A percentile compares a stretch with the other conserved stretches of the same genome.
Evolutionary conservation across 1,139 yeast species (phyloP).

Genomic region (Taphrina flavorubra): DNA sequence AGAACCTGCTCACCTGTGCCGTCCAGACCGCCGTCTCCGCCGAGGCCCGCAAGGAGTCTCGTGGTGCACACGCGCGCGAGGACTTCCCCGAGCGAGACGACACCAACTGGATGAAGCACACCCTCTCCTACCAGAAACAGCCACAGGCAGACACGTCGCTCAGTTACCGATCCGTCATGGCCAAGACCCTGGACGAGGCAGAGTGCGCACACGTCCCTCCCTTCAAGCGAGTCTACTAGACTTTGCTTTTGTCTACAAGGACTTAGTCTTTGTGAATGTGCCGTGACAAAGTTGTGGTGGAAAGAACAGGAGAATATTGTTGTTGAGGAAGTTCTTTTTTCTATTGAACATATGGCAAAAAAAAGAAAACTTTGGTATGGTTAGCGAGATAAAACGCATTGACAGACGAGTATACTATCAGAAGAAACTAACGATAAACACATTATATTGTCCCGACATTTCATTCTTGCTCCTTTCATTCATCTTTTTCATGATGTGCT

Average conservation of each 20-base stretch:
- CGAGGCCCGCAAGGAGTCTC: conserved; percentile 92
- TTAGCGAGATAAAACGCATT: background rate
- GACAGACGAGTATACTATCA: conserved; percentile 2
- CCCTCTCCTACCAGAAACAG: conserved; percentile 84
- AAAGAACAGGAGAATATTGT: background rate
- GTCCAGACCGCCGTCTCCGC: conserved; percentile 95
- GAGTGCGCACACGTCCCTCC: conserved; percentile 75
- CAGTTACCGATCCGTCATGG: conserved; percentile 85
- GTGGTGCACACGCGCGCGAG: conserved; percentile 99
- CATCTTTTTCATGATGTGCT: too few relatives aligned
- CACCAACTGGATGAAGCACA: conserved; percentile 96
- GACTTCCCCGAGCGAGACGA: conserved; percentile 97
- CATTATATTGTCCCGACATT: too few relatives aligned
- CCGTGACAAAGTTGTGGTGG: too few relatives aligned
- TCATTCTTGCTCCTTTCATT: too few relatives aligned
- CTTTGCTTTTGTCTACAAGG: background rate
- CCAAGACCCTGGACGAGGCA: conserved; percentile 80
- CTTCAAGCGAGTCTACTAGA: conserved; percentile 44
- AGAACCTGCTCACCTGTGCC: conserved; percentile 96
- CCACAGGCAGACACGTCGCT: conserved; percentile 75
- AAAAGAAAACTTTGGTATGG: background rate
- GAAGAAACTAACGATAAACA: background rate
- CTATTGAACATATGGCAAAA: conserved; percentile 16
- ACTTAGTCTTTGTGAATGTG: background rate
- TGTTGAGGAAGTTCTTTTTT: too few relatives aligned